Evolutionary conservation across 108 stramenopile species (phyloP).

Genomic region (Aureococcus anophagefferens): DNA sequence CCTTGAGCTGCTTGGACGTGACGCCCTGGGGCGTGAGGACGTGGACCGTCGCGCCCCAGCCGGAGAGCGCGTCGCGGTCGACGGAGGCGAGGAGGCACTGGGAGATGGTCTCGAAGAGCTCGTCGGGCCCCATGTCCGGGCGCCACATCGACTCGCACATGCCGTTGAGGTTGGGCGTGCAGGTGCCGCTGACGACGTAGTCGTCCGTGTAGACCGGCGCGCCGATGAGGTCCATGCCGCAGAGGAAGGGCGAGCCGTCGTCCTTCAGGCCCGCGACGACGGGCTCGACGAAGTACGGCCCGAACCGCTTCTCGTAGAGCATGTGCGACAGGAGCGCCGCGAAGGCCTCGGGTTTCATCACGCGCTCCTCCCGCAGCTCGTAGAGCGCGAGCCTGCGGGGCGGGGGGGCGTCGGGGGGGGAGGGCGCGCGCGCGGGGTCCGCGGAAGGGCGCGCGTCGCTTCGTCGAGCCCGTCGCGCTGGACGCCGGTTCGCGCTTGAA

Average conservation of each 20-base stretch:
- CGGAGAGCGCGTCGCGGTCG: conserved; percentile 90
- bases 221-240: conserved; percentile 93
- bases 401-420: neutral
- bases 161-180: conserved; percentile 90
- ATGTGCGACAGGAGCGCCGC: conserved; percentile 71
- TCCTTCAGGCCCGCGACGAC: conserved; percentile 82
- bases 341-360: conserved; percentile 86
- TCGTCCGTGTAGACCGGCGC: conserved; percentile 76
- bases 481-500: too few relatives aligned
- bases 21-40: conserved; percentile 82
- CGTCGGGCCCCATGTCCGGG: conserved; percentile 85
- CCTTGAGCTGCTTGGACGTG: conserved; percentile 74
- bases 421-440: too few relatives aligned
- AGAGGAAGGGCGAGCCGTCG: conserved; percentile 66
- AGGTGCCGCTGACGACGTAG: conserved; percentile 95
- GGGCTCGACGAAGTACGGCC: conserved; percentile 94
- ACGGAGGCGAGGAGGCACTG: conserved; percentile 90
- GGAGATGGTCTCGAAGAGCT: conserved; percentile 89
- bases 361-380: conserved; percentile 85
- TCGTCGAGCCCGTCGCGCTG: too few relatives aligned
- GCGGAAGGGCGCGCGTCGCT: too few relatives aligned
- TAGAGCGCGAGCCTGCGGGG: conserved; percentile 54
- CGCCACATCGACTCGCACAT: conserved; percentile 95
- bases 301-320: conserved; percentile 95
- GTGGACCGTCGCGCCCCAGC: conserved; percentile 99